Evolutionary conservation across 2,329 filamentous ascomycete species (phyloP).

Genomic region (Diaporthe sp.): DNA sequence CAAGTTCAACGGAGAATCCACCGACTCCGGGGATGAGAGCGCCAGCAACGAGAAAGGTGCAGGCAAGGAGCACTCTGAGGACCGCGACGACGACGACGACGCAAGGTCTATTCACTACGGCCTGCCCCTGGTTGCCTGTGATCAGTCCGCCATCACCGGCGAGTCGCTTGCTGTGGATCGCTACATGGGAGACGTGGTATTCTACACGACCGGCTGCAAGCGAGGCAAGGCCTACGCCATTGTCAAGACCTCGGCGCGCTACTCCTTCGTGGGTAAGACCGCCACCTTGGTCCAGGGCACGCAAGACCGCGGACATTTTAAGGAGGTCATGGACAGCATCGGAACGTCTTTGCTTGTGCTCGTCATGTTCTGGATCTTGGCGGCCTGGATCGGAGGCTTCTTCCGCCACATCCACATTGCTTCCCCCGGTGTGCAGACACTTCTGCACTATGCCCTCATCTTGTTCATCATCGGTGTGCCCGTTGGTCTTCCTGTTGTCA

Average conservation of each 20-base stretch:
- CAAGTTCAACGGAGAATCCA: constrained; percentile 57
- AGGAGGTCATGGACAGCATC: constrained; percentile 87
- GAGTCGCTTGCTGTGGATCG: constrained; percentile 85
- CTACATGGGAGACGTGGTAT: constrained; percentile 81
- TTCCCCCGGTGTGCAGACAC: constrained; percentile 71
- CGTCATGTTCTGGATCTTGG: constrained; percentile 83
- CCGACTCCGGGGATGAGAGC: constrained; percentile 45
- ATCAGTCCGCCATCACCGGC: constrained; percentile 75
- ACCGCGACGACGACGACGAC: constrained; percentile 38
- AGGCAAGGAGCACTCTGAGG: constrained; percentile 13
- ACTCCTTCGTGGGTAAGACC: constrained; percentile 83
- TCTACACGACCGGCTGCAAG: constrained; percentile 87
- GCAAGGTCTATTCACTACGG: constrained; percentile 36
- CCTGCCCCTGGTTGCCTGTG: constrained; percentile 37
- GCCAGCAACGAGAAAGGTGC: constrained; percentile 14
- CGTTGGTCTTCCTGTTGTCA: constrained; percentile 84
- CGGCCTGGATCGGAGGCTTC: constrained; percentile 84
- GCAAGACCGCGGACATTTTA: constrained; percentile 81
- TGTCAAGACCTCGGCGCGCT: constrained; percentile 75
- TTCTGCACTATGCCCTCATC: constrained; percentile 78
- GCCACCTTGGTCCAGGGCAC: constrained; percentile 81
- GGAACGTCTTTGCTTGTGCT: constrained; percentile 80
- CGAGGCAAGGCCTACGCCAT: constrained; percentile 82
- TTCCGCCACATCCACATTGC: constrained; percentile 78
- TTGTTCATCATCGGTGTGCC: constrained; percentile 84